Conservation (phyloP, 768 basidiomycete genomes). For the Gloeopeniophorella convolvens region DNA sequence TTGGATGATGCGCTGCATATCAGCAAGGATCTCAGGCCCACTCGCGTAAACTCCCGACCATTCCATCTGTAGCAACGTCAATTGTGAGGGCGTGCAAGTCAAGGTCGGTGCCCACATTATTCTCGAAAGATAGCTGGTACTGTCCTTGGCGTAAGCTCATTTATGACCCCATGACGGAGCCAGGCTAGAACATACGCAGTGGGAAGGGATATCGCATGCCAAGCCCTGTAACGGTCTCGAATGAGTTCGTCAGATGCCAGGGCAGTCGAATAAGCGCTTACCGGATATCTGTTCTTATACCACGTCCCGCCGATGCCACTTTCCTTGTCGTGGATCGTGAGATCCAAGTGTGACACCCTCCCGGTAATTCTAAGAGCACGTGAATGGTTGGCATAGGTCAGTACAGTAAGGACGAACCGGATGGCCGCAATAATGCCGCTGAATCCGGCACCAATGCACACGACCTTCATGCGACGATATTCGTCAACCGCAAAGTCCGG, state of each 20-base stretch:
- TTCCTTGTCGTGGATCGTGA: slow-evolving; percentile 55
- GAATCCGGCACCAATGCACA: slow-evolving; percentile 53
- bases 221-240: slow-evolving; percentile 2
- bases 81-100: neutral
- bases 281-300: slow-evolving; percentile 36
- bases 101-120: slow-evolving; percentile 5
- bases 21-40: slow-evolving; percentile 40
- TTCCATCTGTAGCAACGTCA: slow-evolving; percentile 20
- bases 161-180: neutral
- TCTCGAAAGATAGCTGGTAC: slow-evolving; percentile 16
- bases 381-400: neutral
- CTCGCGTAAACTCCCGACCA: slow-evolving; percentile 17
- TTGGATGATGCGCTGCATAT: slow-evolving; percentile 47
- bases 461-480: slow-evolving; percentile 45
- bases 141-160: neutral
- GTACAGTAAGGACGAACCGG: slow-evolving; percentile 28
- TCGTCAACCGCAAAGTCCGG: slow-evolving; percentile 45
- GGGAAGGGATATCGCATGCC: slow-evolving; percentile 16
- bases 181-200: slow-evolving; percentile 2
- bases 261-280: too few relatives aligned
- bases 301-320: slow-evolving; percentile 58
- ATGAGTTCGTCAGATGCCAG: neutral
- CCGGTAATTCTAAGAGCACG: slow-evolving; percentile 39
- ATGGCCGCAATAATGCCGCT: slow-evolving; percentile 56
- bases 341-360: slow-evolving; percentile 43